Evolutionary conservation across 176 grass and related monocot species (phyloP), one percentile per base, ranked within the genome.

Genomic region (bread wheat (Triticum aestivum)): DNA sequence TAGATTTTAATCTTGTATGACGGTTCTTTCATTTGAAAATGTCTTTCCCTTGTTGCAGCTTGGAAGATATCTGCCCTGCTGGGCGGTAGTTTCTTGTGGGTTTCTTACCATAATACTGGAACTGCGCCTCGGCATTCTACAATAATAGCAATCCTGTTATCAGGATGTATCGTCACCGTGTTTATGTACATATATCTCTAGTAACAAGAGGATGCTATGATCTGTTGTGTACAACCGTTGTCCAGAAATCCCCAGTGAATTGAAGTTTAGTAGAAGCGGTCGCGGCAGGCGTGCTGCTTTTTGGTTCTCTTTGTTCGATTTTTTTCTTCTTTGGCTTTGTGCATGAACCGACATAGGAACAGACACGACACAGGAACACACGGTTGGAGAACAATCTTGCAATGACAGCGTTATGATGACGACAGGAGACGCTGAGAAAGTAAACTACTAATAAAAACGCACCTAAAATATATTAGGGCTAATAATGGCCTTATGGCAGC

Each of bases 1-100:
- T 26, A 17, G 2, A 35, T 49, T 64, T 93, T 85, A 4, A 78
- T 6, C 26, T 42, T 76, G 6, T 9, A 33, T 30, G 51, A 18
- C 30, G 42, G 35, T 78, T 77, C 51, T 23, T 79, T 63, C 20
- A 29, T 44, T 79, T 80, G 79, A 69, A 87, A 63, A 5, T 59
- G 34, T 44, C 51, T 14, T 0, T 5, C 18, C 51, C 32, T 12
- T 88, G 10, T 92, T 88, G 73, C 92, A 98, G 93, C 87, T 85
- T 96, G 72, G 90, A 96, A 72, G 88, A 89, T 75, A 96, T 98
- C 58, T 88, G 90, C 75, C 93, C 92, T 52, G 88, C 93, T 37
- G 81, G 79, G 21, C 76, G 51, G 30, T 88, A 91, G 49, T 20
- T 74, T 32, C 2, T 10, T 77, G 71, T 37, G 0, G 20, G 34